These are phyloP conservation scores for Kluyveromyces starmeri DNA, from an alignment of 805 yeast species.

Conservation along the genomic window DNA sequence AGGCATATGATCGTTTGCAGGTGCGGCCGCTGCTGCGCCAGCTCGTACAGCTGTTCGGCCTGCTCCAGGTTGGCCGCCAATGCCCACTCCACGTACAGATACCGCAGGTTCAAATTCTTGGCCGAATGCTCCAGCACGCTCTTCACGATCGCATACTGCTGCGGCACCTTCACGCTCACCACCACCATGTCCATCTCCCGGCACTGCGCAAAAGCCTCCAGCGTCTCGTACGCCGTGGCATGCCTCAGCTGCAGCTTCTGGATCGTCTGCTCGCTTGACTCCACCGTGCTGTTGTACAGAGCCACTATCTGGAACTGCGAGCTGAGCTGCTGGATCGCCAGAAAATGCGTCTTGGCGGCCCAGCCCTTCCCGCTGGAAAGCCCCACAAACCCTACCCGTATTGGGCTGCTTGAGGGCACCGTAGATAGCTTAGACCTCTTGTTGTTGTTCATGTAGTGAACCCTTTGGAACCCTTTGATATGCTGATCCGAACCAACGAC, in stretches of 20 bases:
- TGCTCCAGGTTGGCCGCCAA: conserved; percentile 18
- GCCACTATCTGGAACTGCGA: conserved; percentile 26
- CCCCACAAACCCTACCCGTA: conserved; percentile 24
- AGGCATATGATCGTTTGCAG: conserved; percentile 24
- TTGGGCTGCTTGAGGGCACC: conserved; percentile 23
- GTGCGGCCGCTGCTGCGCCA: conserved; percentile 17
- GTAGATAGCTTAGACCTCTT: conserved; percentile 25
- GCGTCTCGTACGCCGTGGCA: conserved; percentile 21
- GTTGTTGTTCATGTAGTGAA: conserved; percentile 22
- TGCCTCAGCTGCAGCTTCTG: conserved; percentile 16
- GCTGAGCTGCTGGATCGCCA: conserved; percentile 22
- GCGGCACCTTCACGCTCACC: conserved; percentile 16
- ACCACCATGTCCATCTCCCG: conserved; percentile 23
- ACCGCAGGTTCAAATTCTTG: conserved; percentile 17
- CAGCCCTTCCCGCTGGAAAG: conserved; percentile 20
- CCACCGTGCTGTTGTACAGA: conserved; percentile 16
- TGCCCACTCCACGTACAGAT: conserved; percentile 25
- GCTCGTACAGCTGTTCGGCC: conserved; percentile 21
- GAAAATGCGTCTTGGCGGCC: conserved; percentile 27
- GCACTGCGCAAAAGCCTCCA: conserved; percentile 18
- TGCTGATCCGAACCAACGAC: too few relatives aligned
- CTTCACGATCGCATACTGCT: conserved; percentile 14
- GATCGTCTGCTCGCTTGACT: conserved; percentile 17
- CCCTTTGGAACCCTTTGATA: too few relatives aligned
- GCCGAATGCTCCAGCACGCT: conserved; percentile 18